Evolutionary conservation across 257 asterid genomes (phyloP).

Genomic region (Primulina huaijiensis): DNA sequence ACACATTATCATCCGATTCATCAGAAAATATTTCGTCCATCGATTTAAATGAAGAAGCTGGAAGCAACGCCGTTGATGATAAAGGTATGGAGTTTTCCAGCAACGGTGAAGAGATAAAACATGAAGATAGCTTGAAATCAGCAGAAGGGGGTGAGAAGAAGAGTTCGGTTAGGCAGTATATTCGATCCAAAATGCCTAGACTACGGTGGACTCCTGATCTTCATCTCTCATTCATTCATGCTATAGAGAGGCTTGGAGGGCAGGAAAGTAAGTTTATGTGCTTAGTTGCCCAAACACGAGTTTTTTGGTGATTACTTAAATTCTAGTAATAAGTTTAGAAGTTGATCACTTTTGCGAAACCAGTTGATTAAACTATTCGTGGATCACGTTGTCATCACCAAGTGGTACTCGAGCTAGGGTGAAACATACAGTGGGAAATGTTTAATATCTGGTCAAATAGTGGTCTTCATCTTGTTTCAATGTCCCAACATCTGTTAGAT

Average conservation of each 20-base stretch:
- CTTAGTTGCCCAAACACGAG: not conserved
- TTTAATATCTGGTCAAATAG: too few species aligned
- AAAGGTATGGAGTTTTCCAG: constrained; percentile 27
- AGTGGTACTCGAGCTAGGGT: too few species aligned
- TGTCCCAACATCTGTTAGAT: too few species aligned
- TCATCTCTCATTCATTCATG: constrained; percentile 81
- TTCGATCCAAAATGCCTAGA: constrained; percentile 83
- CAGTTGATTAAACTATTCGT: too few species aligned
- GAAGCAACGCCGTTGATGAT: constrained; percentile 35
- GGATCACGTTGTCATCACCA: too few species aligned
- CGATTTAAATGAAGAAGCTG: constrained; percentile 68
- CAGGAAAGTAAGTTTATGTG: constrained; percentile 72
- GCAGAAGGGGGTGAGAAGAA: constrained; percentile 37
- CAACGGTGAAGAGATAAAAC: constrained; percentile 21
- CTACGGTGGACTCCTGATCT: constrained; percentile 94
- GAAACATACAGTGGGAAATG: too few species aligned
- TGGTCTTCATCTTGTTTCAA: too few species aligned
- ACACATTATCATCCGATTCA: constrained; percentile 30
- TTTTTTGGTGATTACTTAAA: not conserved
- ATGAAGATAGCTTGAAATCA: constrained; percentile 32
- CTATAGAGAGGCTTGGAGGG: constrained; percentile 86
- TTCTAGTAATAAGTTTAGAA: not conserved
- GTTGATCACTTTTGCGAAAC: not conserved
- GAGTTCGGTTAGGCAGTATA: constrained; percentile 56
- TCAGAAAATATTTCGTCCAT: constrained; percentile 47